phyloP scores from a whole-genome alignment of 1,284 basidiomycete genomes.

The Anthracocystis panici-leucophaei region DNA sequence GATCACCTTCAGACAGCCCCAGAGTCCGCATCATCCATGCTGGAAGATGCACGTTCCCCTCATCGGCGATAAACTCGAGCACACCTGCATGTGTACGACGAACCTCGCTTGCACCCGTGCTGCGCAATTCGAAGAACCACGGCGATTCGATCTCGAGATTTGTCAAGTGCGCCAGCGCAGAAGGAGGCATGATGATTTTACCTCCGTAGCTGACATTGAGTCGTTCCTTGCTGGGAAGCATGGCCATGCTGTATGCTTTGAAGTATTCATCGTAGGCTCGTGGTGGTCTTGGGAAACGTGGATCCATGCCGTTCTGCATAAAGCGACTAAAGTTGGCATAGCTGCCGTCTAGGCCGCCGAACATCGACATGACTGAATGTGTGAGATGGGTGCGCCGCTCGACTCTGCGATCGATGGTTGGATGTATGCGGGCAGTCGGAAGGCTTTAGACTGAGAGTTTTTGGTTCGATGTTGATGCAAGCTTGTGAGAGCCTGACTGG shows the following conservation, averaged over 20 bases:
- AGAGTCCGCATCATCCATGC: conserved; percentile 99
- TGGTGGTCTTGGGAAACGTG: conserved; percentile 57
- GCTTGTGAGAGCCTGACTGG: no score
- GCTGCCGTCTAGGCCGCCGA: conserved; percentile 41
- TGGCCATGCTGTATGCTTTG: conserved; percentile 82
- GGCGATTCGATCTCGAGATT: conserved; percentile 89
- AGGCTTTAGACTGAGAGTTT: no score
- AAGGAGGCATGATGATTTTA: conserved; percentile 98
- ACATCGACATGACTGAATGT: conserved; percentile 30
- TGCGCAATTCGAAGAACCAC: conserved; percentile 95
- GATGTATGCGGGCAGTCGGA: background rate
- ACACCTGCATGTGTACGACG: conserved; percentile 89
- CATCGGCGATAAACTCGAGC: conserved; percentile 97
- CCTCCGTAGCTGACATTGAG: conserved; percentile 93
- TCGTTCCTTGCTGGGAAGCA: conserved; percentile 83
- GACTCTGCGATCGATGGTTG: background rate
- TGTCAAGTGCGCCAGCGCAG: conserved; percentile 88
- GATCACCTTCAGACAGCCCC: conserved; percentile 90
- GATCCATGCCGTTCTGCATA: conserved; percentile 56
- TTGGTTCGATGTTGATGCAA: no score
- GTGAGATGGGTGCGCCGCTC: no score
- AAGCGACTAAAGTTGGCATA: conserved; percentile 32
- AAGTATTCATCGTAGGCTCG: conserved; percentile 67
- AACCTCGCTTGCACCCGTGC: conserved; percentile 73
- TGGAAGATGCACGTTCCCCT: conserved; percentile 93